A percentile compares a stretch with the other conserved stretches of the same genome.
phyloP scores from a whole-genome alignment of 768 basidiomycete species.

The Naganishia randhawae region DNA sequence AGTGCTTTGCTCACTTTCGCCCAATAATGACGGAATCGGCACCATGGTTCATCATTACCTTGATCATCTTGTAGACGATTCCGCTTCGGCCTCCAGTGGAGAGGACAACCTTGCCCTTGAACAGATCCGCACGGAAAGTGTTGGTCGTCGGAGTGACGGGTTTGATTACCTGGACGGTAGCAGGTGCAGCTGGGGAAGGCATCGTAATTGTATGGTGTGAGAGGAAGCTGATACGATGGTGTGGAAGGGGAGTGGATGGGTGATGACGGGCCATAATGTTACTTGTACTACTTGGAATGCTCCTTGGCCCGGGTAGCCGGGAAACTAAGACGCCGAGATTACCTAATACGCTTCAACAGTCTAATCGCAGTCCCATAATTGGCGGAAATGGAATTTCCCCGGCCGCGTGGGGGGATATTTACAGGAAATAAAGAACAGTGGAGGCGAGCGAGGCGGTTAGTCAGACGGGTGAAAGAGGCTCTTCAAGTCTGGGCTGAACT shows the following conservation, averaged over 20 bases:
- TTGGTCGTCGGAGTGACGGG: conserved; percentile 20
- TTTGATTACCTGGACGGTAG: conserved; percentile 23
- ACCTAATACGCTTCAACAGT: neutral
- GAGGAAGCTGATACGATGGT: neutral
- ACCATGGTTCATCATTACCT: conserved; percentile 70
- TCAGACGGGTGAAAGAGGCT: neutral
- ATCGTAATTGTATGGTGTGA: neutral
- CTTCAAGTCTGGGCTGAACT: neutral
- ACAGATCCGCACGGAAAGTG: conserved; percentile 73
- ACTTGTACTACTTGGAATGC: neutral
- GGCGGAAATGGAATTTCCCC: no score
- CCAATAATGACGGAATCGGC: conserved; percentile 77
- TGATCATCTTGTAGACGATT: conserved; percentile 84
- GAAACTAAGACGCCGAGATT: neutral
- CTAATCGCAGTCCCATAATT: neutral
- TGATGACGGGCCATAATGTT: neutral
- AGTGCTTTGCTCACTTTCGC: conserved; percentile 77
- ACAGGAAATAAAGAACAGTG: no score
- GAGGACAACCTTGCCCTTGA: conserved; percentile 75
- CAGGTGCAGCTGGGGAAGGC: conserved; percentile 15
- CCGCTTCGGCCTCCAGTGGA: conserved; percentile 81
- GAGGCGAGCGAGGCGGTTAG: no score
- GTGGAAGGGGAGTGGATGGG: no score
- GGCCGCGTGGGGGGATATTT: no score
- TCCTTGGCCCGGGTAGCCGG: neutral